phyloP scores from a whole-genome alignment of 495 filamentous ascomycete genomes.

The Daldinia loculata region DNA sequence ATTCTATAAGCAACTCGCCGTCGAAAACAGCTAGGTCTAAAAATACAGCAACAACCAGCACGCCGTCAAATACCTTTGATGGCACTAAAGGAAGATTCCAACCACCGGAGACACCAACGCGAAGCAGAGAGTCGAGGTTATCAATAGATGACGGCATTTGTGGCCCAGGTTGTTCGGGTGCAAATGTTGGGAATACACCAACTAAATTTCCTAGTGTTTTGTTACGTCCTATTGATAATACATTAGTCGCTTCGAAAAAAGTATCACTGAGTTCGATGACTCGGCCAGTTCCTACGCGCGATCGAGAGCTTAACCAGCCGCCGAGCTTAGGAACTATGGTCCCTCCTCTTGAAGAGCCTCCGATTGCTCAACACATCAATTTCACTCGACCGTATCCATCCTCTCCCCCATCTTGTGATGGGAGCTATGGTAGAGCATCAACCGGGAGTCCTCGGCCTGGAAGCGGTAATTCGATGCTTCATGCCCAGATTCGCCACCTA shows the following conservation, averaged over 20 bases:
- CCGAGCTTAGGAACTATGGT: slow-evolving; percentile 43
- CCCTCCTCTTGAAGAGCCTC: slow-evolving; percentile 39
- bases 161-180: not conserved
- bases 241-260: slow-evolving; percentile 29
- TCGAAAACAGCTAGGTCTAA: slow-evolving; percentile 12
- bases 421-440: slow-evolving; percentile 12
- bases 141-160: not conserved
- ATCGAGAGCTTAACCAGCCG: slow-evolving; percentile 26
- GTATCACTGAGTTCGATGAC: slow-evolving; percentile 9
- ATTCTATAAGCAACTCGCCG: slow-evolving; percentile 29
- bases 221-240: slow-evolving; percentile 16
- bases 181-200: slow-evolving; percentile 4
- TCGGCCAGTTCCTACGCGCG: slow-evolving; percentile 8
- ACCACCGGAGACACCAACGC: slow-evolving; percentile 9
- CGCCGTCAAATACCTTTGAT: slow-evolving; percentile 3
- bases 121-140: not conserved
- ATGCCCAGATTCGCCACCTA: slow-evolving; percentile 56
- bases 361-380: slow-evolving; percentile 42
- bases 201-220: slow-evolving; percentile 10
- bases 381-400: slow-evolving; percentile 30
- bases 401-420: slow-evolving; percentile 3
- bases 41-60: not conserved
- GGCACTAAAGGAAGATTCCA: not conserved
- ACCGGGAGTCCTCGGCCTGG: slow-evolving; percentile 27
- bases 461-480: slow-evolving; percentile 51